Conservation (phyloP, 805 yeast genomes). For the Candida endomychidarum region DNA sequence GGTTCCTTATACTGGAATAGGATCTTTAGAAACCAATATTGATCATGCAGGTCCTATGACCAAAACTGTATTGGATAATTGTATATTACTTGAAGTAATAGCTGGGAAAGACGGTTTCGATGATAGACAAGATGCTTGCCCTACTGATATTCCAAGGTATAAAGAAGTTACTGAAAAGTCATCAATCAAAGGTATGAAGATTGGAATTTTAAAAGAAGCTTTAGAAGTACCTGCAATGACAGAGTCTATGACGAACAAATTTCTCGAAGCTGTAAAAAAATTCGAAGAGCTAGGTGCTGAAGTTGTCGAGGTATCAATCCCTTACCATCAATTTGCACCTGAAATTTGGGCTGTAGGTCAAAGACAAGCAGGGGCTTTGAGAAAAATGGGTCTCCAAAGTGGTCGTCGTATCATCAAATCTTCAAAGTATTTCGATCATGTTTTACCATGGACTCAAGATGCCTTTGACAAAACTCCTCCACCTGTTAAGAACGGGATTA, state of each 20-base stretch:
- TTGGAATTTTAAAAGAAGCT: constrained; percentile 17
- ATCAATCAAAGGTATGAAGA: constrained; percentile 15
- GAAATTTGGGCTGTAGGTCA: constrained; percentile 19
- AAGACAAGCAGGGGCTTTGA: constrained; percentile 14
- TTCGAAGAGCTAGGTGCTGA: constrained; percentile 17
- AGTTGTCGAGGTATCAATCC: constrained; percentile 18
- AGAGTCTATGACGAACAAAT: constrained; percentile 14
- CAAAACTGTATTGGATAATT: constrained; percentile 15
- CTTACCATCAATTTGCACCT: constrained; percentile 16
- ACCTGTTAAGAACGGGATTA: constrained; percentile 14
- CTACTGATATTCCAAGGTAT: constrained; percentile 15
- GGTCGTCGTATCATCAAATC: constrained; percentile 16
- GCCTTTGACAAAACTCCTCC: constrained; percentile 16
- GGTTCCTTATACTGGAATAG: constrained; percentile 18
- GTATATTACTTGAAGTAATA: constrained; percentile 14
- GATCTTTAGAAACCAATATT: constrained; percentile 16
- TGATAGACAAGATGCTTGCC: constrained; percentile 17
- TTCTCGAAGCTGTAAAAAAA: constrained; percentile 12
- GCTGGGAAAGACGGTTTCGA: constrained; percentile 19
- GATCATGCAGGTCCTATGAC: constrained; percentile 21
- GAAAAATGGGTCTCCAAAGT: constrained; percentile 14
- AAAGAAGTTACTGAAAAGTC: constrained; percentile 12
- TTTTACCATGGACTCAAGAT: constrained; percentile 16
- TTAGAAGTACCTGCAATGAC: constrained; percentile 18
- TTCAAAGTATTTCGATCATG: constrained; percentile 11